phyloP scores from a whole-genome alignment of 495 filamentous ascomycete genomes.

The Oidiodendron maius region DNA sequence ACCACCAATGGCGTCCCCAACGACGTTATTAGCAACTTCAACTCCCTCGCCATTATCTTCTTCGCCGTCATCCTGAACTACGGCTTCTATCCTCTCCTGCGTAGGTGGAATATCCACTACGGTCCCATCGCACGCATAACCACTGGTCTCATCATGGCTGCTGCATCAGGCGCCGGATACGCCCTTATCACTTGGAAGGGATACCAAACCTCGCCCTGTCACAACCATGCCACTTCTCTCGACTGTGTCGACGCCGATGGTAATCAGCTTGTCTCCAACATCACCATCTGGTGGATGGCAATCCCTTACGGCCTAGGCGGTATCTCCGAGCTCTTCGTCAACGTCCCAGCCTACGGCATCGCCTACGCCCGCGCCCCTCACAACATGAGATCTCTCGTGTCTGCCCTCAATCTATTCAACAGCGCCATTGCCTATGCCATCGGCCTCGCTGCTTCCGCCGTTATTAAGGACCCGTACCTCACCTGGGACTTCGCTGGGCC shows the following conservation, averaged over 20 bases:
- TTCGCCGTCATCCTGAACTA: constrained; percentile 66
- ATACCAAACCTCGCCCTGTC: constrained; percentile 50
- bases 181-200: constrained; percentile 68
- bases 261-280: constrained; percentile 33
- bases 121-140: constrained; percentile 68
- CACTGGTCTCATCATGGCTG: constrained; percentile 61
- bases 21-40: constrained; percentile 73
- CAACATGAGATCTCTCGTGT: constrained; percentile 62
- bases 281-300: constrained; percentile 34
- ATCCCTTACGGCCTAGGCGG: constrained; percentile 44
- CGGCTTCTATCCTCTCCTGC: constrained; percentile 61
- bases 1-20: constrained; percentile 65
- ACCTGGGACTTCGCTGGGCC: constrained; percentile 47
- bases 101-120: constrained; percentile 55
- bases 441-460: constrained; percentile 48
- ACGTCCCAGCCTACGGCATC: constrained; percentile 63
- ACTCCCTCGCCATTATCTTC: constrained; percentile 66
- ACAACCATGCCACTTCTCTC: constrained; percentile 32
- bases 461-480: constrained; percentile 54
- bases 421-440: constrained; percentile 50
- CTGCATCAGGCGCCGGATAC: constrained; percentile 53
- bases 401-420: constrained; percentile 52
- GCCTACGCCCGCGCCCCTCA: constrained; percentile 64
- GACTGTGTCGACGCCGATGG: constrained; percentile 29
- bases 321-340: constrained; percentile 62